Conservation (phyloP, 2,329 filamentous ascomycete species). For the Fusarium avenaceum region DNA sequence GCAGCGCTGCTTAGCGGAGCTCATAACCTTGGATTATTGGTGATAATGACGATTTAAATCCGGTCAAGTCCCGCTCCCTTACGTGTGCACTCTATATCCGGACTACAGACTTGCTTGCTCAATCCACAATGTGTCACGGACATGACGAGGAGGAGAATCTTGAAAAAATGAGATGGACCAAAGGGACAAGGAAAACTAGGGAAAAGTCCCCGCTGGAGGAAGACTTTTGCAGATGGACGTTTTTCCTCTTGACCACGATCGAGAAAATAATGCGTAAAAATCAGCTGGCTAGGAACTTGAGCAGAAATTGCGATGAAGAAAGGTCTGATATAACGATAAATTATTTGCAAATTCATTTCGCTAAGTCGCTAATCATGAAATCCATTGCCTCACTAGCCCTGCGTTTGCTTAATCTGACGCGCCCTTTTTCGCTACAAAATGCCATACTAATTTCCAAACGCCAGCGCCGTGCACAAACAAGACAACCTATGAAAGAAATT, state of each 20-base stretch:
- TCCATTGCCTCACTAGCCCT: neutral
- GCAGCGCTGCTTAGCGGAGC: neutral
- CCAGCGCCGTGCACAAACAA: neutral
- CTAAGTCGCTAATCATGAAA: neutral
- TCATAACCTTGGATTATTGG: neutral
- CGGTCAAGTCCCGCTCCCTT: neutral
- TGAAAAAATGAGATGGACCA: no score
- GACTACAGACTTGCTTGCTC: neutral
- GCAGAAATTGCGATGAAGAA: no score
- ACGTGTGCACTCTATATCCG: neutral
- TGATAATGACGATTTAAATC: neutral
- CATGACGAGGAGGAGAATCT: neutral
- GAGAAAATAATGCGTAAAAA: no score
- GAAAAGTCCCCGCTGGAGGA: no score
- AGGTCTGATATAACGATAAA: neutral
- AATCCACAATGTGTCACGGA: neutral
- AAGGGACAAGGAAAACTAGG: no score
- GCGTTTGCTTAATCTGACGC: neutral
- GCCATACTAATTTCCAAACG: neutral
- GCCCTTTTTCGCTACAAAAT: neutral
- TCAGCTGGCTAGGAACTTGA: no score
- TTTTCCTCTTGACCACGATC: no score
- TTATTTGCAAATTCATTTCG: neutral
- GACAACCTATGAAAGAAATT: rapidly evolving
- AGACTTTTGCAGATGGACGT: no score